Base-by-base conservation (phyloP, 1,139 yeast species). In the Taphrina populina region DNA sequence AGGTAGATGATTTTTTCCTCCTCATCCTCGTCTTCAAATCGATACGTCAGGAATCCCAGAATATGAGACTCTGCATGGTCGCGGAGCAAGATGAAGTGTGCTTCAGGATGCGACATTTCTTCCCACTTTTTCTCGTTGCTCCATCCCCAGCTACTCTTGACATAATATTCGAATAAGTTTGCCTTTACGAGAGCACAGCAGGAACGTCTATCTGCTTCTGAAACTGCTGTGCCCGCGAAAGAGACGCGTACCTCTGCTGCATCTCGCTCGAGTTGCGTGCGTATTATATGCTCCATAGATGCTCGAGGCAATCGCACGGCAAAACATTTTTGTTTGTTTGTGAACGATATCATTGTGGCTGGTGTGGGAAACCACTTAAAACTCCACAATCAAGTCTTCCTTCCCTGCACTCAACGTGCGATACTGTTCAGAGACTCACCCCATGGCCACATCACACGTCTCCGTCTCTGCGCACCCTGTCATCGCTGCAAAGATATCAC, bases 391-490 rank as follows among this genome's bases (percentile, higher is more conserved):
- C 30, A 27, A 27, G 30, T 27, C 30, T 27, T 27, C n/a, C n/a
- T n/a, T n/a, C n/a, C n/a, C 30, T 27, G 30, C 30, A 27, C 10
- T 27, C 30, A 27, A 27, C 30, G 11, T 27, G 30, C 11, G 8
- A 11, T 8, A 27, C 30, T 27, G 10, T 8, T 27, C 10, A 27
- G 11, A 8, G 10, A 27, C 8, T 27, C 10, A 27, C 30, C 11
- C 30, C 10, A 11, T 27, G 10, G 30, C 11, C 30, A 27, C 11
- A 11, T 27, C 30, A 27, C 8, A 27, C 52, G 64, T 68, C 27
- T 61, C 60, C 56, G 61, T 60, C 20, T 66, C 69, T 3, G 37
- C 60, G 20, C 70, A 68, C 55, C 69, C 71, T 3, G 62, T 66
- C 15, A 59, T 68, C 29, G 56, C 61, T 56, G 59, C 65, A 40